Evolutionary conservation across 257 asterid species (phyloP).

Genomic region (Primulina tabacum): DNA sequence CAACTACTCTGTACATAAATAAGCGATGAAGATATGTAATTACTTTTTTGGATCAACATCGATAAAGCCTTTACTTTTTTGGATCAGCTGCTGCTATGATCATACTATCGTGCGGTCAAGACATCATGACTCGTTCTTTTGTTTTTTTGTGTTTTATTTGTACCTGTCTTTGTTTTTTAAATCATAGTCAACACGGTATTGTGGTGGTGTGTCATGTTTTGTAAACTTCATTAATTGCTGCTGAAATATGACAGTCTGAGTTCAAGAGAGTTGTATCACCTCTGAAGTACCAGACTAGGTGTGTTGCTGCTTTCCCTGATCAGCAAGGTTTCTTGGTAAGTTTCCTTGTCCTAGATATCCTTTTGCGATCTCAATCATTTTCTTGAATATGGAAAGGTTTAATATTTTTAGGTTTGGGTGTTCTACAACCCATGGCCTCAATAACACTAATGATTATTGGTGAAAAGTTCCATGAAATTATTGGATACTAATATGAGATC

Average conservation of each 20-base stretch:
- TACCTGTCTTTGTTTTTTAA: slow-evolving; percentile 13
- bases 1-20: not conserved
- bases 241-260: slow-evolving; percentile 56
- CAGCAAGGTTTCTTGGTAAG: slow-evolving; percentile 95
- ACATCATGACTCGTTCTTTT: not conserved
- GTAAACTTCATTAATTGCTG: slow-evolving; percentile 21
- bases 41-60: not conserved
- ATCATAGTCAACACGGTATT: slow-evolving; percentile 6
- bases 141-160: not conserved
- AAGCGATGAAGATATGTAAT: not conserved
- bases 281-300: slow-evolving; percentile 91
- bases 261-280: slow-evolving; percentile 86
- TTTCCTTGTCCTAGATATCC: slow-evolving; percentile 22
- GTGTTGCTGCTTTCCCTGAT: slow-evolving; percentile 96
- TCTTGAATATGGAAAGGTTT: not conserved
- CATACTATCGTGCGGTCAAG: not conserved
- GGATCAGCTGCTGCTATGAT: not conserved
- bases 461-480: not conserved
- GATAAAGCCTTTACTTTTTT: not conserved
- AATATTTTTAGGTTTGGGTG: not conserved
- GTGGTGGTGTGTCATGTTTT: not conserved
- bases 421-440: not conserved
- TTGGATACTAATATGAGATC: not conserved
- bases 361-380: slow-evolving; percentile 1
- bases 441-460: not conserved